Base-by-base conservation (phyloP, 805 yeast species). In the Yarrowia divulgata region DNA sequence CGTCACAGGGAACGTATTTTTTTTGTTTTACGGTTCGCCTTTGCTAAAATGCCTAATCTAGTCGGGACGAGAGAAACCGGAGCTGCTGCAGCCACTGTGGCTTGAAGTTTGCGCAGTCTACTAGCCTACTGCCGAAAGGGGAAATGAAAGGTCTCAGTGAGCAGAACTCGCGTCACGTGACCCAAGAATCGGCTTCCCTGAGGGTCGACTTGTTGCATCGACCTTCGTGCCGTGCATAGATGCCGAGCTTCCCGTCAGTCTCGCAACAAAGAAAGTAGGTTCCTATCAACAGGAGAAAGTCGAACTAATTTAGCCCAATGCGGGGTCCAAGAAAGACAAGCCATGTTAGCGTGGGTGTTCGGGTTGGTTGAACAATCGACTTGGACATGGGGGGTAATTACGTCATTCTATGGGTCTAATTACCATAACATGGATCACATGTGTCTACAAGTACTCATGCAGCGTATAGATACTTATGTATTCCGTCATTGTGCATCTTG, bases 51-150 rank as follows among this genome's bases (percentile, higher is more conserved):
- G 37, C 29, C 42, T 52, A 34, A 50, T 16, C 18, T 32, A 48
- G 52, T 35, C 52, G 29, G 35, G 37, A 8, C 2, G 13, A 49
- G 16, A 49, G 32, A 49, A 19, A 23, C 29, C 29, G 2, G 29
- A 23, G 29, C 29, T 23, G 29, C 16, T 45, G 58, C 39, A 54
- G 60, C 60, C 60, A 54, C 60, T 54, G 60, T 54, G 60, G 60
- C 60, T 54, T 54, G 60, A 54, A 39, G 60, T 16, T 23, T 54
- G 43, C 10, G 32, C 13, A 32, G 32, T 48, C 8, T 16, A 49
- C 35, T 18, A 23, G 29, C 4, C 29, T 23, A 23, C 29, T 23
- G 29, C 29, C 48, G 7, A 12, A 45, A 46, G 50, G 8, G 8
- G 46, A n/a, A 42, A 42, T 23, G 29, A 40, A n/a, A 18, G 18